Conservation (phyloP, 805 yeast genomes). For the Wickerhamiella spandovensis region DNA sequence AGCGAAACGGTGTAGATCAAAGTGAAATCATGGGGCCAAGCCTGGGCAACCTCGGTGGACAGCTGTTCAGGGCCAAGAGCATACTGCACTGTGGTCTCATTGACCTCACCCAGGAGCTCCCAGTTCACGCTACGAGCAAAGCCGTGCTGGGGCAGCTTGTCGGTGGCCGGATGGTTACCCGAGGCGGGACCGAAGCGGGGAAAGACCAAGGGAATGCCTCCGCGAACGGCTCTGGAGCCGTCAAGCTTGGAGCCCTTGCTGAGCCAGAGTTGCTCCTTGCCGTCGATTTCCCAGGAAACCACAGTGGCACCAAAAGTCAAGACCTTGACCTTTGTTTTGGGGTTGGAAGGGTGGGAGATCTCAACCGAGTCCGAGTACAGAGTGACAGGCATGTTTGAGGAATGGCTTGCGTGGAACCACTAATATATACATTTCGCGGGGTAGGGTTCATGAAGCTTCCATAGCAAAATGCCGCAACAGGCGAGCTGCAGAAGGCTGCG, state of each 20-base stretch:
- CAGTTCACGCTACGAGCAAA: constrained; percentile 82
- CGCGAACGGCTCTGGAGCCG: constrained; percentile 89
- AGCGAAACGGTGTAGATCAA: constrained; percentile 57
- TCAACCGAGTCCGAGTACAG: constrained; percentile 11
- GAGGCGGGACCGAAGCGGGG: constrained; percentile 63
- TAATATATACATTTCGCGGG: not conserved
- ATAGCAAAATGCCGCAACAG: not conserved
- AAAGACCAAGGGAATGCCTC: constrained; percentile 93
- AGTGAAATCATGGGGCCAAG: constrained; percentile 68
- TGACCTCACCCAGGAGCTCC: constrained; percentile 87
- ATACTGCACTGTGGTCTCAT: constrained; percentile 63
- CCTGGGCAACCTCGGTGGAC: constrained; percentile 40
- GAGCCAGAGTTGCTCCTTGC: constrained; percentile 72
- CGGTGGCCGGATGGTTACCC: constrained; percentile 27
- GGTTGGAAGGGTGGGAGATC: constrained; percentile 9
- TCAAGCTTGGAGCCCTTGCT: constrained; percentile 56
- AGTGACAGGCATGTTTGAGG: constrained; percentile 11
- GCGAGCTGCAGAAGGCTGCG: too few species aligned
- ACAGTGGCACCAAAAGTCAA: constrained; percentile 84
- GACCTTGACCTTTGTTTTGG: constrained; percentile 36
- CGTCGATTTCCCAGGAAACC: constrained; percentile 61
- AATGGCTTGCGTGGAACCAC: not conserved
- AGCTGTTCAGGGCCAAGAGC: constrained; percentile 82
- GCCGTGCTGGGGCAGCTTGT: constrained; percentile 84
- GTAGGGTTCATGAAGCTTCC: not conserved